These are phyloP conservation scores for Diplotaxis tenuifolia DNA, from an alignment of 345 rosid species.

Conservation along the genomic window DNA sequence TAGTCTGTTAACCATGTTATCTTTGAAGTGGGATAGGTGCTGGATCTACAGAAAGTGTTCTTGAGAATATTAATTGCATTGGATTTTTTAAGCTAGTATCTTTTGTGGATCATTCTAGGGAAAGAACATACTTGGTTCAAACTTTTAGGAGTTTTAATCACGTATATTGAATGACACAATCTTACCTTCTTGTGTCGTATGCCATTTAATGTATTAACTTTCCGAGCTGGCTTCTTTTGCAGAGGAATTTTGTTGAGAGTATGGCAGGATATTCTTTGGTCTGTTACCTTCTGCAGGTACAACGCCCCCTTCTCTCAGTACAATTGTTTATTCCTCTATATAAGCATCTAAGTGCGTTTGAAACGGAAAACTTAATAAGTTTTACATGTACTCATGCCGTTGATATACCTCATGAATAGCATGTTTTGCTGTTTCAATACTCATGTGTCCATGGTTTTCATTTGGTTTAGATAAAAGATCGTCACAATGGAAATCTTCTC, in stretches of 20 bases:
- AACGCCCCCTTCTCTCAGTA: not conserved
- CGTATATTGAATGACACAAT: not conserved
- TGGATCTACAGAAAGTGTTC: not conserved
- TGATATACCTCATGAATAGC: not conserved
- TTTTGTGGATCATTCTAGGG: not conserved
- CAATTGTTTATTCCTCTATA: conserved; percentile 5
- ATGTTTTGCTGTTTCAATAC: not conserved
- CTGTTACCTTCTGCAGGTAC: conserved; percentile 96
- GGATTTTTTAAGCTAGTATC: not conserved
- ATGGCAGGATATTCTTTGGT: conserved; percentile 99
- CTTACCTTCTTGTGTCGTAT: not conserved
- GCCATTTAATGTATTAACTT: conserved; percentile 11
- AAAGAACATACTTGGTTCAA: conserved; percentile 15
- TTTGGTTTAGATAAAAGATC: conserved; percentile 72
- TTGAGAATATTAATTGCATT: conserved; percentile 17
- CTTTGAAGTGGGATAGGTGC: not conserved
- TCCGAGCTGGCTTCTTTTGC: conserved; percentile 34
- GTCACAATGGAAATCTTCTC: conserved; percentile 95
- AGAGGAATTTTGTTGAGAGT: conserved; percentile 99
- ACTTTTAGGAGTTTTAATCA: not conserved
- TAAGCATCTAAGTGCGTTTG: not conserved
- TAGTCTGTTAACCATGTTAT: conserved; percentile 12
- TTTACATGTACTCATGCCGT: not conserved
- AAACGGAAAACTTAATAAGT: not conserved
- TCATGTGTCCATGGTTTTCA: conserved; percentile 2